These are phyloP conservation scores for Rhodotorula sp. DNA, from an alignment of 1,284 basidiomycete genomes.

Conservation along the genomic window DNA sequence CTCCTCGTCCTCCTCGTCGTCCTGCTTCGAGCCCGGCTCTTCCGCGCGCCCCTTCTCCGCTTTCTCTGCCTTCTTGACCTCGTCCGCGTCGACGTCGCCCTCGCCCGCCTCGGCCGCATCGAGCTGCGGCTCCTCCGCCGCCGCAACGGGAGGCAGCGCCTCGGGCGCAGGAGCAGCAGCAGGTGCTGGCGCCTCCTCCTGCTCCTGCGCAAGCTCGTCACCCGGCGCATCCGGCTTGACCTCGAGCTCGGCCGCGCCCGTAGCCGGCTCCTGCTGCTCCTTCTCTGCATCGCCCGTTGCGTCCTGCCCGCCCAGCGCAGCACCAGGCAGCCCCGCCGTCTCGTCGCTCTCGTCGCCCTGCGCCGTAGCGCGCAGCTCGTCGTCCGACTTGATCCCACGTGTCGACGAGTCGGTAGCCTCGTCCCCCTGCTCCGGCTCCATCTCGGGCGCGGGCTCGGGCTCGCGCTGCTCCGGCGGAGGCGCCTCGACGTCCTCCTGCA, in stretches of 20 bases:
- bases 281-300: neutral
- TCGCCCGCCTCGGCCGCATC: slow-evolving; percentile 1
- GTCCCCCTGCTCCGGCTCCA: neutral
- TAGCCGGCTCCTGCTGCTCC: neutral
- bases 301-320: neutral
- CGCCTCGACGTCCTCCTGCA: slow-evolving; percentile 27
- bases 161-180: neutral
- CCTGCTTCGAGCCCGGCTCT: neutral
- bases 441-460: neutral
- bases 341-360: neutral
- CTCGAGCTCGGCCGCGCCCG: neutral
- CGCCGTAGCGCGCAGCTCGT: neutral
- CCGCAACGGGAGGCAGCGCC: neutral
- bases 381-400: neutral
- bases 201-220: neutral
- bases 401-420: neutral
- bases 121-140: neutral
- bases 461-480: slow-evolving; percentile 15
- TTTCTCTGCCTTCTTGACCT: neutral
- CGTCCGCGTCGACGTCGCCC: neutral
- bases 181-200: neutral
- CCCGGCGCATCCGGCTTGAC: neutral
- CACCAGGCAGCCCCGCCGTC: neutral
- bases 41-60: neutral
- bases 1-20: neutral